Base-by-base conservation (phyloP, 1,139 yeast species). In the Sugiyamaella paludigena region DNA sequence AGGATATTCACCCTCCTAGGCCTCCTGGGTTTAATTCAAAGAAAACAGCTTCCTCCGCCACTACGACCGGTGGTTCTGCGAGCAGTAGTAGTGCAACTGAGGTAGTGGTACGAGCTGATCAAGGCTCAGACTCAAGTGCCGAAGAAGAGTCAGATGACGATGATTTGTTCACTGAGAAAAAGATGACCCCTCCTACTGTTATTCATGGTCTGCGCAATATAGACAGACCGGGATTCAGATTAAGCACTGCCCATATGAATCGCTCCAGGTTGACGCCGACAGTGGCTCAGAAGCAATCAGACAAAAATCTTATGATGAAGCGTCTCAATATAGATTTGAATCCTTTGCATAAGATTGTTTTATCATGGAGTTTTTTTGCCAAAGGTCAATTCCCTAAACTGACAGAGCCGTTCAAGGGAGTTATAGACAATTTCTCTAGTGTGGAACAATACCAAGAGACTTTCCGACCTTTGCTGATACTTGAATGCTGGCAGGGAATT, bases 401-500 rank as follows among this genome's bases (percentile, higher is more conserved):
- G 7, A 36, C 12, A 8, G 26, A 11, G 2, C 12, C 26, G 12
- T 41, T 47, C 6, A 45, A 42, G 30, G 34, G 40, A 10, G 43
- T 43, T 7, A 27, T 15, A 4, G 35, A 49, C 9, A 26, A 41
- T n/a, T 92, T 87, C 62, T 55, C 60, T 0, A 73, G 79, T 49
- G 81, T 83, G 1, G 73, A 71, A 12, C 88, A 85, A 5, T 94
- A 94, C 62, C 77, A 77, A 43, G 71, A 73, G 33, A 74, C 79
- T 0, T 84, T 87, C 62, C 88, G 83, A 58, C 98, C 98, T 0
- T 72, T 94, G 41, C 70, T 94, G 41, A 72, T 91, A 69, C 70
- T 91, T 40, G 98, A 94, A 70, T 87, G 96, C 56, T 94, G 98
- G 98, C 96, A 91, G 62, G 87, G 89, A 0, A 79, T 94, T 32